A percentile compares a stretch with the other conserved stretches of the same genome.
These are phyloP conservation scores for Cordyceps fumosorosea DNA, from an alignment of 2,329 filamentous ascomycete genomes.

Conservation along the genomic window DNA sequence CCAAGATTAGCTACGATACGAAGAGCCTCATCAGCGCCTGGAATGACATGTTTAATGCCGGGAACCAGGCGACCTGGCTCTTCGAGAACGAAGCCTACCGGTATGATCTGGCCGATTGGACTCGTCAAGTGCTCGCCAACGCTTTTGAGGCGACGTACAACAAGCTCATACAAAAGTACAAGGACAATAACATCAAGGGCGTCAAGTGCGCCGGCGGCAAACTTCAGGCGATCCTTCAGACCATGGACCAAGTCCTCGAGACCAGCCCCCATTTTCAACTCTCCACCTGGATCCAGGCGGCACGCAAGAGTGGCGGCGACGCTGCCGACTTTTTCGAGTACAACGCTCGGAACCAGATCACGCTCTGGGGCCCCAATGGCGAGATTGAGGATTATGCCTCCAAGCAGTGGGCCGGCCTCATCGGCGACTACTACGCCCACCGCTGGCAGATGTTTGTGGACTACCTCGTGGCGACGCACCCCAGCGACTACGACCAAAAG, in stretches of 20 bases:
- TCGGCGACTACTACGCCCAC: constrained; percentile 36
- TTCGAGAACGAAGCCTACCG: constrained; percentile 34
- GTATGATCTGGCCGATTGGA: constrained; percentile 40
- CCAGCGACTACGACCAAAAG: not conserved
- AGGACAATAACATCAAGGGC: constrained; percentile 12
- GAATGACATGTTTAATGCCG: constrained; percentile 30
- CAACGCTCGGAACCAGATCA: constrained; percentile 41
- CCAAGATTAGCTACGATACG: constrained; percentile 34
- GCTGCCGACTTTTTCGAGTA: constrained; percentile 32
- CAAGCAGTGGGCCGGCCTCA: constrained; percentile 39
- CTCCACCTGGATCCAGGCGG: constrained; percentile 1
- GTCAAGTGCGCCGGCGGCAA: not conserved
- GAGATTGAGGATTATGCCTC: constrained; percentile 37
- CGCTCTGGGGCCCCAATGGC: constrained; percentile 38
- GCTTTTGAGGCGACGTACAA: constrained; percentile 32
- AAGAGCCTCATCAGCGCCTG: constrained; percentile 29
- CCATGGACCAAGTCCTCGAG: constrained; percentile 9
- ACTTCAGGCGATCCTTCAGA: constrained; percentile 3
- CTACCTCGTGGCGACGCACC: constrained; percentile 23
- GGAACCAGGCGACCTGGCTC: constrained; percentile 22
- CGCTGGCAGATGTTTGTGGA: constrained; percentile 37
- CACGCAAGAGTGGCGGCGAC: constrained; percentile 8
- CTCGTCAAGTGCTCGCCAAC: constrained; percentile 40
- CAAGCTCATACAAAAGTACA: constrained; percentile 28
- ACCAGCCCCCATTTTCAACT: constrained; percentile 7